Percentiles rank a stretch among this genome's conserved stretches.
phyloP scores from a whole-genome alignment of 495 filamentous ascomycete genomes.

The Hypoxylon crocopeplum region DNA sequence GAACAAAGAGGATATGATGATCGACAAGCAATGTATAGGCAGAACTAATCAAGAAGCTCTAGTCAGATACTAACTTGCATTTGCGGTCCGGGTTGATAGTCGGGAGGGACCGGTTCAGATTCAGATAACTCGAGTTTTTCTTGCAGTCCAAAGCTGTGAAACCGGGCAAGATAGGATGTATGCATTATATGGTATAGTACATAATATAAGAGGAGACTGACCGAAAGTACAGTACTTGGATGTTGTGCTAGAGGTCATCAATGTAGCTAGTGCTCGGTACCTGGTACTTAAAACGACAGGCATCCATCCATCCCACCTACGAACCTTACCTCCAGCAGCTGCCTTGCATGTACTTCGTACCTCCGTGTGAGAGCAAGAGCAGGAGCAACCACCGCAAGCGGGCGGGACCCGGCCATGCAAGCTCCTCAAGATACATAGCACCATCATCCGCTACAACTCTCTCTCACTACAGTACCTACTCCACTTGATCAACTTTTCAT shows the following conservation, averaged over 20 bases:
- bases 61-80: constrained; percentile 8
- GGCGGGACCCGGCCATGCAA: background rate
- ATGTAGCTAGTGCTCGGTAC: constrained; percentile 25
- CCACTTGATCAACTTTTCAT: no score
- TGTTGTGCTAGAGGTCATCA: no score
- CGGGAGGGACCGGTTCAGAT: constrained; percentile 15
- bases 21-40: background rate
- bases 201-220: constrained; percentile 7
- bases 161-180: background rate
- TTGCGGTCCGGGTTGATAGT: constrained; percentile 19
- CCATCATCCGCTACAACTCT: constrained; percentile 15
- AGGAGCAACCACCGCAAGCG: background rate
- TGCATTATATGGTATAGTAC: background rate
- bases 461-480: background rate
- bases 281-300: constrained; percentile 24
- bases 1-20: background rate
- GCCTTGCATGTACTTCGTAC: background rate
- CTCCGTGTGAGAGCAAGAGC: background rate
- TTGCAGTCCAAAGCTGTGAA: constrained; percentile 15
- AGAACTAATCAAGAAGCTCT: constrained; percentile 8
- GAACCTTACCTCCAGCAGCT: background rate
- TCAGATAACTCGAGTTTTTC: background rate
- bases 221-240: constrained; percentile 29
- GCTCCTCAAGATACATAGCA: constrained; percentile 17
- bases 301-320: constrained; percentile 6